Evolutionary conservation across 2,329 filamentous ascomycete genomes (phyloP), one percentile per base, ranked within the genome.

Genomic region (Microdochium bolleyi): DNA sequence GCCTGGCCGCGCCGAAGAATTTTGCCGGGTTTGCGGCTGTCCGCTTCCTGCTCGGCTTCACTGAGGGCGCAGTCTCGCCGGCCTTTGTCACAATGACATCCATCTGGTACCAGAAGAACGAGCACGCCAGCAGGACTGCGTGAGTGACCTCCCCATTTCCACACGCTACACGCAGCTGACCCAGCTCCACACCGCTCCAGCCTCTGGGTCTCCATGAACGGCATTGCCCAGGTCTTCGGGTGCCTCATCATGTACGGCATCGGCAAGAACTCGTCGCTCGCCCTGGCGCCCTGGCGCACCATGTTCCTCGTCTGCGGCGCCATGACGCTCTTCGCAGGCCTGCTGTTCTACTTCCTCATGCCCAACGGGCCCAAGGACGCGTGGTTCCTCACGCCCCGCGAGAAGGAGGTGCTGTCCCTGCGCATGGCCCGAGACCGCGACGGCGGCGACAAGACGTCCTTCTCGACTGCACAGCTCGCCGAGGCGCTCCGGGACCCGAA

Each of bases 241-340:
- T 69, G 64, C 25, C 55, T 76, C 4, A 64, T 77, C n/a, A 77
- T 76, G 73, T 78, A 77, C 56, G 73, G 74, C 34, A 75, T 79
- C 51, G 76, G 73, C 38, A 70, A 70, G 54, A 70, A 73, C 52
- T 59, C 55, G 0, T 58, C 60, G 2, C 58, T 72, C 2, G 51
- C 64, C 0, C 60, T 80, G 3, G 66, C 65, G 0, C 69, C 73
- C 0, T 80, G 77, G 76, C 64, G 74, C 32, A 61, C 67, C 0
- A 60, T 79, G 37, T 79, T 79, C 58, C 61, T 79, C 27, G 65
- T 80, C 13, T 77, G 72, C 53, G 76, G 77, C n/a, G 71, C 68
- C 0, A 54, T 77, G 8, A 79, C 77, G 0, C 57, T 66, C 2
- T 61, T 63, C 1, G 64, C 67, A 8, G 77, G 76, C 1, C 60